Evolutionary conservation across 2,329 filamentous ascomycete genomes (phyloP).

Genomic region (Claviceps fusiformis): DNA sequence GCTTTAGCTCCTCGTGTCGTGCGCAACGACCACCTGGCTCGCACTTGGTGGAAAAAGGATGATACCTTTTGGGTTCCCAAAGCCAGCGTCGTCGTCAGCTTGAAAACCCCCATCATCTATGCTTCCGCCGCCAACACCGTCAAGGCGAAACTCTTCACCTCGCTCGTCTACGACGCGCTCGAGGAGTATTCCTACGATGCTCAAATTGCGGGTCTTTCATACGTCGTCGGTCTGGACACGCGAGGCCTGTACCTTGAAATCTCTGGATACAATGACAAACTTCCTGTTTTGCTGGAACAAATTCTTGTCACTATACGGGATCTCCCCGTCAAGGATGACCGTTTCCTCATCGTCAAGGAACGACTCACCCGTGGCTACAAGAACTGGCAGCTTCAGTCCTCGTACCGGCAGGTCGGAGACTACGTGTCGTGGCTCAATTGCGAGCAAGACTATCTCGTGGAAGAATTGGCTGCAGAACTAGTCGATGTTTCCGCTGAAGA

Average conservation of each 20-base stretch:
- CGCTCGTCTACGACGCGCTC: slow-evolving; percentile 76
- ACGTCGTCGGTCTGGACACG: slow-evolving; percentile 59
- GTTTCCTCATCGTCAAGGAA: slow-evolving; percentile 87
- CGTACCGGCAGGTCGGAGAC: slow-evolving; percentile 76
- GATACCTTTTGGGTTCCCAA: slow-evolving; percentile 98
- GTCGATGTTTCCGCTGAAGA: slow-evolving; percentile 60
- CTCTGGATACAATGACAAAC: slow-evolving; percentile 91
- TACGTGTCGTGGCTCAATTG: slow-evolving; percentile 69
- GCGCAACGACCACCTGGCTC: slow-evolving; percentile 65
- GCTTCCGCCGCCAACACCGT: slow-evolving; percentile 66
- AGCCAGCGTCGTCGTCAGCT: slow-evolving; percentile 69
- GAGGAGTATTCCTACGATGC: slow-evolving; percentile 94
- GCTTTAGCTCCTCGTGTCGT: slow-evolving; percentile 65
- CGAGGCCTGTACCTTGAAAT: slow-evolving; percentile 67
- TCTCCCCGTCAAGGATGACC: slow-evolving; percentile 68
- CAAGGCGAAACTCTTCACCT: slow-evolving; percentile 67
- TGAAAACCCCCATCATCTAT: slow-evolving; percentile 67
- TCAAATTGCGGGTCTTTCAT: slow-evolving; percentile 78
- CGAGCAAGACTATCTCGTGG: slow-evolving; percentile 64
- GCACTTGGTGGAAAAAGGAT: slow-evolving; percentile 97
- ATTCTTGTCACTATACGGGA: slow-evolving; percentile 75
- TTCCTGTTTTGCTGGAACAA: slow-evolving; percentile 79
- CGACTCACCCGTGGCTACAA: slow-evolving; percentile 60
- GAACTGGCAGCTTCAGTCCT: slow-evolving; percentile 79
- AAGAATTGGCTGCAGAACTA: slow-evolving; percentile 67